A percentile compares a stretch with the other conserved stretches of the same genome.
Conservation (phyloP, 441 rosid genomes). For the Aquilaria agallochum region DNA sequence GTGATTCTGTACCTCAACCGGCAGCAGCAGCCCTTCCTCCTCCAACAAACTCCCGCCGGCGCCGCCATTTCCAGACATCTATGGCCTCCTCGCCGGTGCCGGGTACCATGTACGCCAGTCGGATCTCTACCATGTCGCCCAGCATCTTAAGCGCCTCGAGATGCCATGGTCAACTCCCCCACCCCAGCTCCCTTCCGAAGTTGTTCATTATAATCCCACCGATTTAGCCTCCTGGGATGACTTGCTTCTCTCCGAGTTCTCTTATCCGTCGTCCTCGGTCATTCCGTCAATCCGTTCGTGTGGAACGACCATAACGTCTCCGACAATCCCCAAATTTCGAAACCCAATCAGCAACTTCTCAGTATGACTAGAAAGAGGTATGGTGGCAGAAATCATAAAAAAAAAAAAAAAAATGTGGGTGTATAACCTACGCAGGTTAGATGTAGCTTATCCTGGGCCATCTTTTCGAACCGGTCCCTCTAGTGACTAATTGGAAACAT, state of each 20-base stretch:
- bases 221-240: constrained; percentile 70
- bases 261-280: constrained; percentile 29
- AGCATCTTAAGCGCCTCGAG: constrained; percentile 60
- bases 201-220: constrained; percentile 63
- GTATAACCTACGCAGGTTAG: too few species aligned
- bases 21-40: constrained; percentile 29
- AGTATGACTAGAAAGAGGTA: too few species aligned
- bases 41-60: constrained; percentile 13
- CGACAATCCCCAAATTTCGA: constrained; percentile 11
- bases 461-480: too few species aligned
- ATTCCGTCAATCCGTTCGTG: constrained; percentile 11
- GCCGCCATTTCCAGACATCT: constrained; percentile 29
- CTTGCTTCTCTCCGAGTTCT: constrained; percentile 53
- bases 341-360: constrained; percentile 8
- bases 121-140: constrained; percentile 60
- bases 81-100: constrained; percentile 56
- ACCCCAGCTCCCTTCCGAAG: constrained; percentile 36
- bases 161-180: constrained; percentile 49
- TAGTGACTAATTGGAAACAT: too few species aligned
- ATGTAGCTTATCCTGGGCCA: too few species aligned
- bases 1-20: constrained; percentile 20
- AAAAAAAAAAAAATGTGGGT: too few species aligned
- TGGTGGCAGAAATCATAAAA: too few species aligned
- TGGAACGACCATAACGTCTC: constrained; percentile 16
- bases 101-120: constrained; percentile 70